phyloP scores from a whole-genome alignment of 2,329 filamentous ascomycete species.

The Diaporthe humulicola region DNA sequence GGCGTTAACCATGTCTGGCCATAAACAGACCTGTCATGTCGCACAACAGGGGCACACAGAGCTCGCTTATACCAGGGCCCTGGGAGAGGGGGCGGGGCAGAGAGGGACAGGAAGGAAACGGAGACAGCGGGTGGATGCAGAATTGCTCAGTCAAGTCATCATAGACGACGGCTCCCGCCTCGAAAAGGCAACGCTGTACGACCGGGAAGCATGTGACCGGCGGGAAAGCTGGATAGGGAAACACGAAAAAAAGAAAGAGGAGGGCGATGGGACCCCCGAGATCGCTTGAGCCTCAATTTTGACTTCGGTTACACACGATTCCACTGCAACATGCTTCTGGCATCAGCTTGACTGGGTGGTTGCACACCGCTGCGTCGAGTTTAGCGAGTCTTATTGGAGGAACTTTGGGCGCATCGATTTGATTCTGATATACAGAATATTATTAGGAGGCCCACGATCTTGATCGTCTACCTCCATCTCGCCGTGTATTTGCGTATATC shows the following conservation, averaged over 20 bases:
- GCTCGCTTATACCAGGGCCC: constrained; percentile 31
- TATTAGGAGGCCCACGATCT: background rate
- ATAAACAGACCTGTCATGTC: constrained; percentile 26
- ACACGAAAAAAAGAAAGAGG: background rate
- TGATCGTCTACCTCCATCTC: background rate
- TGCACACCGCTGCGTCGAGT: background rate
- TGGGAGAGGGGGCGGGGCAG: constrained; percentile 6
- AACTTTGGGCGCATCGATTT: background rate
- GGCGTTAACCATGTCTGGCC: background rate
- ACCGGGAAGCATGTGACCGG: constrained; percentile 8
- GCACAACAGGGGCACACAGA: constrained; percentile 25
- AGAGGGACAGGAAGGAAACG: background rate
- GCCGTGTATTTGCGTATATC: constrained; percentile 1
- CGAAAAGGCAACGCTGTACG: constrained; percentile 17
- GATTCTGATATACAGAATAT: constrained; percentile 21
- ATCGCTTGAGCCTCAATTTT: constrained; percentile 36
- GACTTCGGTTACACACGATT: constrained; percentile 35
- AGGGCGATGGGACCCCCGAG: background rate
- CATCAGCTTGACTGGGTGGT: background rate
- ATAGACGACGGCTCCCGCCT: background rate
- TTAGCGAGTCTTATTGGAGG: background rate
- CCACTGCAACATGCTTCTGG: constrained; percentile 20
- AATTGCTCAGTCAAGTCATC: background rate
- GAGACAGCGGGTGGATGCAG: background rate
- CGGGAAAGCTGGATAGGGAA: constrained; percentile 3